Percentiles rank a stretch among this genome's conserved stretches.
Evolutionary conservation across 768 basidiomycete genomes (phyloP).

Genomic region (Terana coerulea): DNA sequence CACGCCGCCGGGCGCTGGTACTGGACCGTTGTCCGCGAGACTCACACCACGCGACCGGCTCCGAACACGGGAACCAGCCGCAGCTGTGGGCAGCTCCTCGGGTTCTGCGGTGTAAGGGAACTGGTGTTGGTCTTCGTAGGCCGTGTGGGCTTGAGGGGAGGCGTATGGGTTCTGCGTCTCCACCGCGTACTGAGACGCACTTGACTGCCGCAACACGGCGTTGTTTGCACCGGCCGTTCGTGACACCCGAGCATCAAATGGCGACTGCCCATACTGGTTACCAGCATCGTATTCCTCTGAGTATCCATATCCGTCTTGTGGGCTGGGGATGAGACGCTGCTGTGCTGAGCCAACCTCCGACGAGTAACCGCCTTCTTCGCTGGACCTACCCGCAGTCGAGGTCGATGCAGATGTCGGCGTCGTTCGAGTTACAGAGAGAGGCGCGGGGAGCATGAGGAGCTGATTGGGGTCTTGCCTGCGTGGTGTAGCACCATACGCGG

Average conservation of each 20-base stretch:
- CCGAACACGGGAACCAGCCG: constrained; percentile 15
- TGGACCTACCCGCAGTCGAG: constrained; percentile 44
- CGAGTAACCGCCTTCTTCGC: constrained; percentile 34
- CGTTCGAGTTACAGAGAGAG: constrained; percentile 57
- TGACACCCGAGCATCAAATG: constrained; percentile 39
- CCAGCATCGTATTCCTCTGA: constrained; percentile 16
- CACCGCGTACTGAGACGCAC: constrained; percentile 37
- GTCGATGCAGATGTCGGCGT: constrained; percentile 30
- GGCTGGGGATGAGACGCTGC: constrained; percentile 38
- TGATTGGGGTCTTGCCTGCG: constrained; percentile 70
- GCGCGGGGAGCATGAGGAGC: constrained; percentile 71
- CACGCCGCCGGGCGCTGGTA: constrained; percentile 74
- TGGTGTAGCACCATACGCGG: constrained; percentile 35
- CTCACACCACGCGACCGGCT: constrained; percentile 58
- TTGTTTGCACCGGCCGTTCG: constrained; percentile 35
- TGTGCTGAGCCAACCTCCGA: constrained; percentile 36
- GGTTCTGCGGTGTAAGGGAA: constrained; percentile 31
- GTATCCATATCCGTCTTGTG: constrained; percentile 21
- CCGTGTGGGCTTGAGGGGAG: constrained; percentile 36
- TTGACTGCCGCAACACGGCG: constrained; percentile 37
- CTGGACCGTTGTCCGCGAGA: constrained; percentile 79
- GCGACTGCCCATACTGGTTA: constrained; percentile 9
- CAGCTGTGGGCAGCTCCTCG: constrained; percentile 29
- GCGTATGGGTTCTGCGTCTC: constrained; percentile 60
- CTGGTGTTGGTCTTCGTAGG: constrained; percentile 25